These are phyloP conservation scores for Phytopythium montanum DNA, from an alignment of 352 stramenopile genomes.

Conservation along the genomic window DNA sequence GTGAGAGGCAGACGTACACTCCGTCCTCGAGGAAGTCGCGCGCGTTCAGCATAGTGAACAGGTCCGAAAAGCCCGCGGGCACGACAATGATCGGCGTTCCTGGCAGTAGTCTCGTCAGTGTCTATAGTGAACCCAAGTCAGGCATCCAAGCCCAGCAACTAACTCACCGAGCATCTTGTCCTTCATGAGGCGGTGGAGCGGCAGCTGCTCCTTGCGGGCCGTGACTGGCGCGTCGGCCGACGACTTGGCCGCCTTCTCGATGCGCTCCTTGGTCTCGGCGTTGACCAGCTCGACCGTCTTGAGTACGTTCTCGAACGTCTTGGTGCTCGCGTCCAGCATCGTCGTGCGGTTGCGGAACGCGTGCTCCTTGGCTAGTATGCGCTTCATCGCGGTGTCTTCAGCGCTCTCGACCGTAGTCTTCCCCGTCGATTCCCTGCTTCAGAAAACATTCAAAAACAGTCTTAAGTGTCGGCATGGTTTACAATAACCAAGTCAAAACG, in stretches of 20 bases:
- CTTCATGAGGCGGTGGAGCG: conserved; percentile 62
- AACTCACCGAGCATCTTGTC: conserved; percentile 70
- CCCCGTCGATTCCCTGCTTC: background rate
- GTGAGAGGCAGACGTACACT: conserved; percentile 40
- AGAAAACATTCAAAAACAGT: background rate
- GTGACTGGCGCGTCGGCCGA: conserved; percentile 37
- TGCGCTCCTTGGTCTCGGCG: conserved; percentile 84
- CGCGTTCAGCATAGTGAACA: conserved; percentile 89
- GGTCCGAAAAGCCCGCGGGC: conserved; percentile 78
- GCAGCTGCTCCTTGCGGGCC: conserved; percentile 58
- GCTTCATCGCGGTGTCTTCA: conserved; percentile 49
- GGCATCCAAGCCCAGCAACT: no score
- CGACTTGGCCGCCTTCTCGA: conserved; percentile 80
- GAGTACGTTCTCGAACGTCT: conserved; percentile 79
- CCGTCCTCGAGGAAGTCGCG: conserved; percentile 87
- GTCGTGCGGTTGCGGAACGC: conserved; percentile 61
- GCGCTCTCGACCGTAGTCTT: conserved; percentile 17
- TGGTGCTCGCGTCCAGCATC: conserved; percentile 74
- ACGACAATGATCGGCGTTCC: conserved; percentile 91
- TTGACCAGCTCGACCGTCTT: conserved; percentile 80
- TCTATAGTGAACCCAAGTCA: background rate
- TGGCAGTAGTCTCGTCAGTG: conserved; percentile 8
- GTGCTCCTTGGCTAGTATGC: conserved; percentile 65
- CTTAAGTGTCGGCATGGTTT: background rate
- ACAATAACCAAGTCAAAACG: background rate